These are phyloP conservation scores for Ulota crispa DNA, from an alignment of 225 moss, liverwort and hornwort genomes.

Conservation along the genomic window DNA sequence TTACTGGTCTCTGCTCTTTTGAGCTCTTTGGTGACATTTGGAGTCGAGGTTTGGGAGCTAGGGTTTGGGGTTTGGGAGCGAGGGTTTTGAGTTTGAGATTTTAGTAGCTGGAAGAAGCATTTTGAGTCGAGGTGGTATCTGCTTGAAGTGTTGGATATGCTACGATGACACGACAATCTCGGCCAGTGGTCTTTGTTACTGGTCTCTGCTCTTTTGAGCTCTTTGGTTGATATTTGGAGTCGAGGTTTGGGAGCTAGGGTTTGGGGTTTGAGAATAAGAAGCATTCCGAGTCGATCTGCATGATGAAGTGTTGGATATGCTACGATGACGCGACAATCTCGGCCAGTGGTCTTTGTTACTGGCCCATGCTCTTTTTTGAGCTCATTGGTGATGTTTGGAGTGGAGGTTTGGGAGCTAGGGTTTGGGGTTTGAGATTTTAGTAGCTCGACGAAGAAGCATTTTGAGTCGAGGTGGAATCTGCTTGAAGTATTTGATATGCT, in stretches of 20 bases:
- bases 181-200: not conserved
- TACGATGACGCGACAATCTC: not conserved
- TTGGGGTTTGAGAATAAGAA: constrained; percentile 5
- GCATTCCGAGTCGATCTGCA: constrained; percentile 1
- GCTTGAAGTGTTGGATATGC: not conserved
- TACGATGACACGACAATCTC: not conserved
- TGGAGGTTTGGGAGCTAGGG: not conserved
- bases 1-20: not conserved
- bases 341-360: not conserved
- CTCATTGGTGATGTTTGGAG: not conserved
- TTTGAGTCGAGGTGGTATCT: not conserved
- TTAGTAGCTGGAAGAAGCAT: not conserved
- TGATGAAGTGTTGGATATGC: not conserved
- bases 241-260: not conserved
- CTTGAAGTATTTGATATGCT: not conserved
- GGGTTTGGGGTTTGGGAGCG: not conserved
- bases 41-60: too few species aligned
- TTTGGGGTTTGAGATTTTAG: not conserved
- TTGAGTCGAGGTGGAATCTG: not conserved
- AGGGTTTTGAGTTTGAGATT: constrained; percentile 11
- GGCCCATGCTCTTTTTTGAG: too few species aligned
- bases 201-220: too few species aligned
- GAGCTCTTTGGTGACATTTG: not conserved
- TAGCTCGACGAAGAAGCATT: not conserved
- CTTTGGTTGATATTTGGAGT: not conserved